Evolutionary conservation across 1,139 yeast species (phyloP).

Genomic region (Candida glucosophila): DNA sequence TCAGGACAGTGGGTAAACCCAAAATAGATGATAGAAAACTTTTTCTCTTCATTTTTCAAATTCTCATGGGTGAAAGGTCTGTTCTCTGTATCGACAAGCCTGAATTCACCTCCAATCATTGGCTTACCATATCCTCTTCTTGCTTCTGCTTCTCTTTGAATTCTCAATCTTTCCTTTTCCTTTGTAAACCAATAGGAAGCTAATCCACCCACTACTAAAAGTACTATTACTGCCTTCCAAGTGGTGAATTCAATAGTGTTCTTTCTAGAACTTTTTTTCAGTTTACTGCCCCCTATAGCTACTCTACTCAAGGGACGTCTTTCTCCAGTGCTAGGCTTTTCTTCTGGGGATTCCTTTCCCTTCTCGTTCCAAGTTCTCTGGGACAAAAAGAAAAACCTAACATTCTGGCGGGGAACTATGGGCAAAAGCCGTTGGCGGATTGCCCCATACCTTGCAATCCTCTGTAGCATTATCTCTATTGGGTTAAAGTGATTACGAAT

Average conservation of each 20-base stretch:
- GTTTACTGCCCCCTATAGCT: constrained; percentile 33
- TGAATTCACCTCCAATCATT: constrained; percentile 84
- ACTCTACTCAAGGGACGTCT: constrained; percentile 42
- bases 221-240: constrained; percentile 73
- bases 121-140: constrained; percentile 90
- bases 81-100: constrained; percentile 61
- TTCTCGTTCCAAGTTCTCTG: too few relatives aligned
- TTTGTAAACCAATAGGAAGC: constrained; percentile 59
- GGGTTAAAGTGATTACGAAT: too few relatives aligned
- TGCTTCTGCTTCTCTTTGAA: constrained; percentile 73
- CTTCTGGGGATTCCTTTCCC: constrained; percentile 2
- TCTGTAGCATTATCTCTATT: too few relatives aligned
- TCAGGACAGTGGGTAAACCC: constrained; percentile 98
- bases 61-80: constrained; percentile 67
- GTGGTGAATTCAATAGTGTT: constrained; percentile 61
- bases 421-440: too few relatives aligned
- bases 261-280: constrained; percentile 23
- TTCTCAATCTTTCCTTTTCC: constrained; percentile 66
- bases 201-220: constrained; percentile 61
- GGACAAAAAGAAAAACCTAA: too few relatives aligned
- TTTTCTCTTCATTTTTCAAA: constrained; percentile 48
- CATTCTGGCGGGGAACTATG: too few relatives aligned
- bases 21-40: constrained; percentile 75
- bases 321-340: constrained; percentile 5
- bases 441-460: too few relatives aligned